Base-by-base conservation (phyloP, 495 filamentous ascomycete species). In the Penicillium psychrofluorescens region DNA sequence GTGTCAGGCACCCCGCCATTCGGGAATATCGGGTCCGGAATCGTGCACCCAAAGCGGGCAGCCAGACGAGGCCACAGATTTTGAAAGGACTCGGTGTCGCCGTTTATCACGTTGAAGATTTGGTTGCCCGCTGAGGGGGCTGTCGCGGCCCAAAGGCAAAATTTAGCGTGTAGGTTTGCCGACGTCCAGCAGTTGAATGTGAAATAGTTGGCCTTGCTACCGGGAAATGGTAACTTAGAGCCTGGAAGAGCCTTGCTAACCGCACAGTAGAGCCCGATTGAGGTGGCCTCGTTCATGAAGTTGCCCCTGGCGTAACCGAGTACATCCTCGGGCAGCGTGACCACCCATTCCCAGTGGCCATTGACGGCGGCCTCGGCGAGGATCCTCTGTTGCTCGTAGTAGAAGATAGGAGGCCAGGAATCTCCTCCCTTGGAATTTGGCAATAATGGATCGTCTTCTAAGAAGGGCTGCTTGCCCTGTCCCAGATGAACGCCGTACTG, bases 401-500 rank as follows among this genome's bases (percentile, higher is more conserved):
- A 47, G 55, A 62, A 62, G 53, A 58, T 53, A 57, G 70, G 47
- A 46, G 63, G 55, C 36, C 63, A 59, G 2, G 52, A 45, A 7
- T 41, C 32, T 3, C 48, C 44, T 9, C 44, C 47, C 11, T 30
- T 12, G 4, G 34, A 22, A 4, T 58, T 55, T 14, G 62, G 59
- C 29, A 74, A 49, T 52, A 55, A 59, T 11, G 61, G 66, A 44
- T 77, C 72, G 10, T 60, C 56, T 53, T 77, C 74, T 29, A 55
- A 44, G 51, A 77, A 62, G n/a, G 71, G 65, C 42, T 67, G 62
- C 43, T 69, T 70, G 15, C 48, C 35, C n/a, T 43, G 43, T n/a
- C 75, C 75, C 2, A 75, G 62, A 52, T 79, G 69, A 1, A 78
- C 73, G 27, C 79, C 74, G 49, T 81, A 81, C 37, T 80, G 72